A percentile compares a stretch with the other conserved stretches of the same genome.
Conservation (phyloP, 139 green algal genomes). For the Micractinium conductrix region DNA sequence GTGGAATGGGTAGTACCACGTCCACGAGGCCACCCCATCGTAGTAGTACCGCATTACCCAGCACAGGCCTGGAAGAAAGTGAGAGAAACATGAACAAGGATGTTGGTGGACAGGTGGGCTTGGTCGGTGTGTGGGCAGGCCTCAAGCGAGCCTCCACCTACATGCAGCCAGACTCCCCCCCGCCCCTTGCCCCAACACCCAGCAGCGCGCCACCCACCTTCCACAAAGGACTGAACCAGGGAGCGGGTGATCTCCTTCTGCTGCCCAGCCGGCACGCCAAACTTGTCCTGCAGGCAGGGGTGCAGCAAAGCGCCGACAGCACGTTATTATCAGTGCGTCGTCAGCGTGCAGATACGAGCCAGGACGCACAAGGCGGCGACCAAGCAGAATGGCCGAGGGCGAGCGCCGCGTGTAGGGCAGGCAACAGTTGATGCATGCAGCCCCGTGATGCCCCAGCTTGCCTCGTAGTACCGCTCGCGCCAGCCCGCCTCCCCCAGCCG, state of each 20-base stretch:
- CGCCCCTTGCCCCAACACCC: no score
- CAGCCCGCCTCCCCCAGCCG: constrained; percentile 92
- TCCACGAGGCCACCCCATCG: constrained; percentile 77
- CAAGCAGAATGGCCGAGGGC: no score
- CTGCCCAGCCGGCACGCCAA: constrained; percentile 34
- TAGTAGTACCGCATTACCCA: constrained; percentile 99
- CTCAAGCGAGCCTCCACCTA: no score
- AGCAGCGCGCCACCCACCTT: no score
- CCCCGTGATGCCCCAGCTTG: background rate
- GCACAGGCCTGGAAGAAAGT: no score
- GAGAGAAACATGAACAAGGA: no score
- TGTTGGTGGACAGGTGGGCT: no score
- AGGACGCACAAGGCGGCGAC: background rate
- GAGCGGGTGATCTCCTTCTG: constrained; percentile 48
- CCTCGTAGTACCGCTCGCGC: constrained; percentile 91
- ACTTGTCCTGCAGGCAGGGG: constrained; percentile 52
- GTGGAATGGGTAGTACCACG: constrained; percentile 98
- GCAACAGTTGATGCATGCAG: background rate
- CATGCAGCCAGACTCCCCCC: no score
- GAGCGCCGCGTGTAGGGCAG: no score
- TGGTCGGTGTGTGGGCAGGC: no score
- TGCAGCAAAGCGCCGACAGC: background rate
- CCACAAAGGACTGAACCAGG: constrained; percentile 88
- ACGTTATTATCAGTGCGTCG: no score
- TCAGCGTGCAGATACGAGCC: no score